Evolutionary conservation across 768 basidiomycete genomes (phyloP), one percentile per base, ranked within the genome.

Genomic region (Leucocoprinus birnbaumii): DNA sequence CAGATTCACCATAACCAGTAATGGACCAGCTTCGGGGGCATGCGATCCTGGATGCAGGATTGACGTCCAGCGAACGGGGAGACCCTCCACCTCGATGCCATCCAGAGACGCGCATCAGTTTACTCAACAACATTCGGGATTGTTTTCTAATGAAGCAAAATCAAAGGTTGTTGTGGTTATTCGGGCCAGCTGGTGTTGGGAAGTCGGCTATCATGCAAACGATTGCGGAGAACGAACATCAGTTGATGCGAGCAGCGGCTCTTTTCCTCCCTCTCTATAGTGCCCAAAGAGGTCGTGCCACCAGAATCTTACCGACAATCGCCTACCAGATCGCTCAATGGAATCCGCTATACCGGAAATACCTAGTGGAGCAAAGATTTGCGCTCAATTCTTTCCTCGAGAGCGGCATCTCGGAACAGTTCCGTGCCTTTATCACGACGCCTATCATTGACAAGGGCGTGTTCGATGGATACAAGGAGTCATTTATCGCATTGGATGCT

Each of bases 131-230:
- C 6, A 22, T 37, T 50, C 24, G 21, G 19, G 22, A 2, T 50
- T 35, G 49, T 22, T 50, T 7, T 14, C 3, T 40, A 14, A 19
- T 21, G 16, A 13, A 22, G 2, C 18, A 21, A 7, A 7, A 21
- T 3, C 40, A 31, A 50, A 38, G 48, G 16, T 45, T 51, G 24
- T 24, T 51, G 18, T 57, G 56, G 56, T 21, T 57, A 9, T 44
- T 11, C 31, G 56, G 56, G 5, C 43, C 46, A 18, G 50, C 56
- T 3, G 56, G 56, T 8, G 52, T 50, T 8, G 56, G 56, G 3
- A 57, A 57, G 43, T 51, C 56, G 4, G 50, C 56, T 14, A 42
- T 57, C 22, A 31, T 50, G 1, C 43, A 52, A 45, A 52, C 50
- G 1, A 40, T 57, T 18, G 50, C 50, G 19, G 35, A 42, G 13